Base-by-base conservation (phyloP, 139 green algal species). In the Picochlorum sp. region DNA sequence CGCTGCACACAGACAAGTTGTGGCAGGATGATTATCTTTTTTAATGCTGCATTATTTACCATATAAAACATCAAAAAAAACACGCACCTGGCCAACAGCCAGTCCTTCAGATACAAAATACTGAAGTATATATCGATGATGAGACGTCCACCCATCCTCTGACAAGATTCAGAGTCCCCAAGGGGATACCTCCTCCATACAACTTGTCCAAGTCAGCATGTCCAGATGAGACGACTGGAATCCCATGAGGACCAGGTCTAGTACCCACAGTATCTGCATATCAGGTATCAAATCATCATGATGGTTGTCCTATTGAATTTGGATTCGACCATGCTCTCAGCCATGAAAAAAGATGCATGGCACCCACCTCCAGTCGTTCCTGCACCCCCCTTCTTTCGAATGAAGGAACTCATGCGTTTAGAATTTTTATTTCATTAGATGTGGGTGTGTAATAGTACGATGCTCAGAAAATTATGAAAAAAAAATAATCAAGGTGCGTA, bases 31-130 rank as follows among this genome's bases (percentile, higher is more conserved):
- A 30, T 30, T 30, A n/a, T 1, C 0, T 30, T 30, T 30, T 30
- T 28, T n/a, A n/a, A 28, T 28, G 24, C 24, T 28, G 24, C 24
- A 28, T 28, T 28, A 28, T 28, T 0, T 28, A 28, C 24, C 24
- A 30, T 6, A 1, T 30, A 4, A 30, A 30, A 30, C 26, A 30
- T 30, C n/a, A n/a, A 1, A 7, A 7, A 30, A 30, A 30, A 30
- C 18, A 26, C 47, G 7, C 13, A 54, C 47, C 15, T 54, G 47
- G 7, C 47, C 47, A 26, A 13, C 47, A 9, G n/a, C 18, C n/a
- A 54, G 54, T 0, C 84, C 87, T 66, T 95, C 87, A 5, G 79
- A 81, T 23, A 88, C 56, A 64, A 95, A 95, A 63, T 85, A 90
- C n/a, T 76, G 75, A 26, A 94, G 65, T 23, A 95, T 45, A 21